These are phyloP conservation scores for Hypoxylon rubiginosum DNA, from an alignment of 2,329 filamentous ascomycete genomes.

Conservation along the genomic window DNA sequence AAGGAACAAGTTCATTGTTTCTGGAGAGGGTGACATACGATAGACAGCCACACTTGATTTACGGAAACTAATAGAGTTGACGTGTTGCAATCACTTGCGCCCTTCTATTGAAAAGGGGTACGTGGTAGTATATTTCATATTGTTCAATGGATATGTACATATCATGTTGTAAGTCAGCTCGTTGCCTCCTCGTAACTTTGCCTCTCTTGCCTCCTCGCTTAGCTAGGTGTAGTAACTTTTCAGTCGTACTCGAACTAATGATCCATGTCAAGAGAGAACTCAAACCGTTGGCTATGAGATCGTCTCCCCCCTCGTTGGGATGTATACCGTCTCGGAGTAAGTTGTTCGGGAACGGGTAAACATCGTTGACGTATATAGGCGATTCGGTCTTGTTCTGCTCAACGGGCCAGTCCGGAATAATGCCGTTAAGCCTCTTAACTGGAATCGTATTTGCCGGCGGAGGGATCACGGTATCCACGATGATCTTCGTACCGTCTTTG, in stretches of 20 bases:
- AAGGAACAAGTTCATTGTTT: constrained; percentile 1
- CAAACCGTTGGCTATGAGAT: constrained; percentile 52
- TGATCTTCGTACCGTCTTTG: constrained; percentile 57
- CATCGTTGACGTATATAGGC: constrained; percentile 58
- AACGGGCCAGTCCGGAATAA: constrained; percentile 56
- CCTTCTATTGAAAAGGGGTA: too few species aligned
- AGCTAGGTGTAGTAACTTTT: constrained; percentile 8
- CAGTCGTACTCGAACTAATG: constrained; percentile 43
- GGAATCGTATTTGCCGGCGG: constrained; percentile 49
- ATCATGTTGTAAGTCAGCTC: too few species aligned
- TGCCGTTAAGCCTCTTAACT: constrained; percentile 53
- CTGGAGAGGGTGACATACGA: not conserved
- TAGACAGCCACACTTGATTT: too few species aligned
- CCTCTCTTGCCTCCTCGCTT: not conserved
- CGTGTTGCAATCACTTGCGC: too few species aligned
- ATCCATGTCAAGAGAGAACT: constrained; percentile 53
- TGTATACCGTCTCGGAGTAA: constrained; percentile 58
- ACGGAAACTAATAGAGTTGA: too few species aligned
- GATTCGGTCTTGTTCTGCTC: constrained; percentile 54
- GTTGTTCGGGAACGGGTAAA: constrained; percentile 49
- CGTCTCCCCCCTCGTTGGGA: constrained; percentile 55
- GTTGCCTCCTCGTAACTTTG: not conserved
- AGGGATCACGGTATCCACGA: constrained; percentile 59
- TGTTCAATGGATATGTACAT: too few species aligned
- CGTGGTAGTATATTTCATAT: too few species aligned